Evolutionary conservation across 495 filamentous ascomycete genomes (phyloP), one percentile per base, ranked within the genome.

Genomic region (Hypomontagnella submonticulosa): DNA sequence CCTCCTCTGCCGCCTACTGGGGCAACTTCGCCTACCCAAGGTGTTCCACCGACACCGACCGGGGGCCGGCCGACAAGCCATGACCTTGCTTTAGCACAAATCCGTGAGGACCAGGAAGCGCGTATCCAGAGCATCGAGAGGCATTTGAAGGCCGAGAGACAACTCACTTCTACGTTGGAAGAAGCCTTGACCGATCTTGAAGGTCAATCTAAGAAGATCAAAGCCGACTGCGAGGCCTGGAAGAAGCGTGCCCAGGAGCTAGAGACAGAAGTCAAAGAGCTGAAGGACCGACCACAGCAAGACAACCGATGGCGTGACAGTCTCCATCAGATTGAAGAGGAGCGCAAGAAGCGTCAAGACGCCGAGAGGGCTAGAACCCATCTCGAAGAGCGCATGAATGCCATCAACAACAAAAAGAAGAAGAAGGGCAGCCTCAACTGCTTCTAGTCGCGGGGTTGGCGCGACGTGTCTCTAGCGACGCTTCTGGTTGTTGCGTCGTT

Each of bases 81-180:
- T 67, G 93, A 97, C 67, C 83, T 94, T 57, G 87, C 85, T 48
- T 81, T 83, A 46, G 81, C 85, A 23, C 90, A 92, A 63, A 85
- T 91, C 48, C 87, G 91, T 71, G 94, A 98, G 66, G 95, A 99
- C 64, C 92, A 97, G 73, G 96, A 98, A 75, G 88, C 90, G 37
- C 94, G 92, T 46, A 96, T 99, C 72, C 88, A 90, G 44, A 94
- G 93, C 19, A 97, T 99, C 64, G 95, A 98, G 81, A 97, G 97
- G 81, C 93, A 98, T 73, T 85, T 99, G 30, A 90, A 89, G 61
- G 93, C 96, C 20, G 95, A 99, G 81, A 97, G 96, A 75, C 94
- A 98, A 72, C 88, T 99, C 20, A 98, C 94, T 4, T 86, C 90
- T 15, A 97, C 93, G 30, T 83, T 99, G 32, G 95, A 99, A 73